Evolutionary conservation across 75 land plant genomes (phyloP).

Genomic region (Ceratopteris richardii): DNA sequence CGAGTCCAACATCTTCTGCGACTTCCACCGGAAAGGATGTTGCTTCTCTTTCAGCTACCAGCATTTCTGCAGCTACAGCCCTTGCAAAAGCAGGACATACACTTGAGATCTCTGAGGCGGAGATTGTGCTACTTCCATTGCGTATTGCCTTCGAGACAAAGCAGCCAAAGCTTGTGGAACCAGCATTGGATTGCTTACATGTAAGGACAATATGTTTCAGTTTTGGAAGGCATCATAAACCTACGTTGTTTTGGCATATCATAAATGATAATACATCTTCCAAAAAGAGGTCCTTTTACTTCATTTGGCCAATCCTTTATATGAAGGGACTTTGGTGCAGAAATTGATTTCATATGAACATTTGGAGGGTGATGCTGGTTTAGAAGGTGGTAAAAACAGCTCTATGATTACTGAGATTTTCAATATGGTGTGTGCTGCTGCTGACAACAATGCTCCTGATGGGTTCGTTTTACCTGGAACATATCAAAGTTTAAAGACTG

Average conservation of each 20-base stretch:
- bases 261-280: too few relatives aligned
- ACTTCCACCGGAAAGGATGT: too few relatives aligned
- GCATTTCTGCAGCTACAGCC: not conserved
- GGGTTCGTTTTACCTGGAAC: slow-evolving; percentile 35
- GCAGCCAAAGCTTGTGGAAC: slow-evolving; percentile 73
- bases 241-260: too few relatives aligned
- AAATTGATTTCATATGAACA: slow-evolving; percentile 97
- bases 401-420: slow-evolving; percentile 69
- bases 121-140: slow-evolving; percentile 78
- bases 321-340: slow-evolving; percentile 23
- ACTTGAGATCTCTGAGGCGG: slow-evolving; percentile 66
- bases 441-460: slow-evolving; percentile 82
- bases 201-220: slow-evolving; percentile 53
- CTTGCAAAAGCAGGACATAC: slow-evolving; percentile 57
- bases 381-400: slow-evolving; percentile 71
- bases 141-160: slow-evolving; percentile 92
- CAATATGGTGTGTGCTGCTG: slow-evolving; percentile 79
- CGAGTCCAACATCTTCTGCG: too few relatives aligned
- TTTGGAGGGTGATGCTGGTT: slow-evolving; percentile 96
- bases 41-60: not conserved
- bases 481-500: too few relatives aligned
- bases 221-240: too few relatives aligned
- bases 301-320: not conserved
- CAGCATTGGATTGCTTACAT: slow-evolving; percentile 95
- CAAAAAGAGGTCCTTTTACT: not conserved